Evolutionary conservation across 805 yeast genomes (phyloP), one percentile per base, ranked within the genome.

Genomic region (Nakazawaea ambrosiae): DNA sequence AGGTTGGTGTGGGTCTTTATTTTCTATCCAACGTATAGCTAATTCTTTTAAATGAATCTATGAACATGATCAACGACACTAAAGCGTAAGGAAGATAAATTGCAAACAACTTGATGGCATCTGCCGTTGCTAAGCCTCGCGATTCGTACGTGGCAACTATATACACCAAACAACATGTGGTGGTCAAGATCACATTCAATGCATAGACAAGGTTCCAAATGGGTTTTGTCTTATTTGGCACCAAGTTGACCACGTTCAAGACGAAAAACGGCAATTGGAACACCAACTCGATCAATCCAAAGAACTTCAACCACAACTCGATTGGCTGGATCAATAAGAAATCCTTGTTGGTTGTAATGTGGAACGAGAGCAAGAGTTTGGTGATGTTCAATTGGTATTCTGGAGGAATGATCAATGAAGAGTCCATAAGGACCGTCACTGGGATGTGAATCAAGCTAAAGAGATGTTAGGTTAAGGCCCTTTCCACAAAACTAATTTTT

Each of bases 251-350:
- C 7, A 30, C 39, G 5, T 70, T 75, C 11, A 60, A 45, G 31
- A 75, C 49, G 57, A 92, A 92, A 20, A 84, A 64, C 1, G 98
- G 98, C 36, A 84, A 54, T 60, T 90, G 98, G 46, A 82, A 68
- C 3, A 76, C 34, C 28, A 89, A 43, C 56, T 90, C 98, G 40
- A 86, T 53, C 47, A 69, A 57, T 1, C 88, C 94, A 56, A 83
- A 87, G 26, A 70, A 55, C 39, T 68, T 61, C 34, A 90, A 68
- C 97, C 97, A 90, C 1, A 95, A 90, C 12, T 65, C 58, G 2
- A 40, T 12, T 2, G 56, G 52, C 6, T 34, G 31, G 6, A 53
- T 53, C 14, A 84, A 59, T 18, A 90, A 60, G 44, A 84, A 78
- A 57, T 90, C 98, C 36, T 81, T 74, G 61, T 88, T 86, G 14